Evolutionary conservation across 495 filamentous ascomycete genomes (phyloP), one percentile per base, ranked within the genome.

Genomic region (Mytilinidion resinicola): DNA sequence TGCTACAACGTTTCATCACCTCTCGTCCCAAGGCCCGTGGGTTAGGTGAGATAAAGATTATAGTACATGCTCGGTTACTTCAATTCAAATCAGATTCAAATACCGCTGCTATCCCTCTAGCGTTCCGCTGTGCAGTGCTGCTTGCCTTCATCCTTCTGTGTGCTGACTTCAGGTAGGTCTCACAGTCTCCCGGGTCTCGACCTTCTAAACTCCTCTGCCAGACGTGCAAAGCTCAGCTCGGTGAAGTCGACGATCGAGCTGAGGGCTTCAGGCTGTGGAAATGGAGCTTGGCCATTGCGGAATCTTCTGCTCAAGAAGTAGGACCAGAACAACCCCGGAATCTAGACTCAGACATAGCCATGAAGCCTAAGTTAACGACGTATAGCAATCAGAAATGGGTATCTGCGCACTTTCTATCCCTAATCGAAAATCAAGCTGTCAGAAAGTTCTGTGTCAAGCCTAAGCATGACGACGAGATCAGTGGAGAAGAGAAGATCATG

Each of bases 321-420:
- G 6, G 8, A 14, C 41, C 41, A n/a, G 14, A 43, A 1, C 2
- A n/a, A 11, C 39, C 17, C 11, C 21, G 10, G 11, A 21, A 57
- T 30, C 6, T 6, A 30, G 25, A 30, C 25, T 30, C 25, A 30
- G 25, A 30, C 25, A 30, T 30, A 6, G 6, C 25, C 25, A 2
- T 30, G 25, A 30, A 30, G 25, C 25, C 17, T 9, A 4, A 12
- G 10, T 21, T 46, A 4, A 54, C 43, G 12, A 54, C 44, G 0
- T 67, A 64, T 50, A 51, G 50, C 39, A 52, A 41, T n/a, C 60
- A 72, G 52, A 69, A 72, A 53, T 74, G 71, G 71, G 59, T 74
- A 11, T 64, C 70, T 7, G 60, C 67, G n/a, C 60, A 59, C 9
- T 49, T 74, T 12, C 56, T 74, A 41, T 48, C 47, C 46, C 60